A percentile compares a stretch with the other conserved stretches of the same genome.
Evolutionary conservation across 2,329 filamentous ascomycete genomes (phyloP).

Genomic region (Aspergillus calidoustus): DNA sequence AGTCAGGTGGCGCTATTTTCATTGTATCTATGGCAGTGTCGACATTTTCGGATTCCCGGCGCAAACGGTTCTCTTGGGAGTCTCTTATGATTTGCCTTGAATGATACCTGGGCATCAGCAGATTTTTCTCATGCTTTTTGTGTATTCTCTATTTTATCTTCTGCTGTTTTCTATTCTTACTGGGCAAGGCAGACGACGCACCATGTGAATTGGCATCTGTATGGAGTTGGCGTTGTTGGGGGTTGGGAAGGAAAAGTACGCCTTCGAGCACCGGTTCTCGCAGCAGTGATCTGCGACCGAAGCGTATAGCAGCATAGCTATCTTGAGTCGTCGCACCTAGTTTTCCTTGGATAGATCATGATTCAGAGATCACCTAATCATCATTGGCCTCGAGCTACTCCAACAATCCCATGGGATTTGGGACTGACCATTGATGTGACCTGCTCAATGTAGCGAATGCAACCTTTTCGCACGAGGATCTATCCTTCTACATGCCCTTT

Average conservation of each 20-base stretch:
- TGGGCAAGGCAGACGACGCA: not conserved
- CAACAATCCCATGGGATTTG: not conserved
- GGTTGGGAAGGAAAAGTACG: conserved; percentile 4
- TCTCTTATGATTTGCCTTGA: conserved; percentile 14
- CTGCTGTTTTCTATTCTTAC: not conserved
- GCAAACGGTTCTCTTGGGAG: conserved; percentile 17
- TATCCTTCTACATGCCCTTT: not conserved
- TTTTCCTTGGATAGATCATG: not conserved
- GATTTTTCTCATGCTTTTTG: conserved; percentile 12
- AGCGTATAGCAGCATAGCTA: not conserved
- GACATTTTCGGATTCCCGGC: conserved; percentile 15
- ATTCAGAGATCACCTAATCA: not conserved
- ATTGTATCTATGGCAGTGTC: conserved; percentile 6
- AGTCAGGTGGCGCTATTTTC: conserved; percentile 8
- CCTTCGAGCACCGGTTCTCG: not conserved
- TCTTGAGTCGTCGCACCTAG: not conserved
- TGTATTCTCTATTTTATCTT: conserved; percentile 7
- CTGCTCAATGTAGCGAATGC: not conserved
- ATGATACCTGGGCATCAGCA: conserved; percentile 22
- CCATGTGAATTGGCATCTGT: not conserved
- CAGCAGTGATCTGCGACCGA: not conserved
- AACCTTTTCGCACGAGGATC: not conserved
- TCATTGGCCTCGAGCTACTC: not conserved
- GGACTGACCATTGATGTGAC: not conserved
- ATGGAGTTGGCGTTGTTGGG: not conserved